These are phyloP conservation scores for Naganishia vishniacii DNA, from an alignment of 768 basidiomycete species.

Conservation along the genomic window DNA sequence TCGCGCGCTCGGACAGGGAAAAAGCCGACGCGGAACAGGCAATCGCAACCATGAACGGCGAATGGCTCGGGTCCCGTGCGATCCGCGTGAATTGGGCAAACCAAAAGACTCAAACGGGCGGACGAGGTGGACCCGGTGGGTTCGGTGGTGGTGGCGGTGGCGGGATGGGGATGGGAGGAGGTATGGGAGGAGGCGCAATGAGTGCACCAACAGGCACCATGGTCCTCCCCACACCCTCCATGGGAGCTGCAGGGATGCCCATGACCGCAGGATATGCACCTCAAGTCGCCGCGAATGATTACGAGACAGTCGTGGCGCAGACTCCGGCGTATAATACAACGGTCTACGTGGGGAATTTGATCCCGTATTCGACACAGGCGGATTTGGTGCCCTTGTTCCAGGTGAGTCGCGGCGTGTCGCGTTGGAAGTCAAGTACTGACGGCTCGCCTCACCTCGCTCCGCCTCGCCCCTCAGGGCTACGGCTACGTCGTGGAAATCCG, in stretches of 20 bases:
- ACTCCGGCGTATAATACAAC: slow-evolving; percentile 91
- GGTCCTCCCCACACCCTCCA: no score
- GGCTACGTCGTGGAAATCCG: slow-evolving; percentile 98
- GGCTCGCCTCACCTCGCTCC: neutral
- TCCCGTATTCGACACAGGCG: slow-evolving; percentile 93
- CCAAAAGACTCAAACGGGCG: slow-evolving; percentile 83
- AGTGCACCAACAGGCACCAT: no score
- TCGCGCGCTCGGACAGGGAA: slow-evolving; percentile 59
- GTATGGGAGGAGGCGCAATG: no score
- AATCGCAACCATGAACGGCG: slow-evolving; percentile 98
- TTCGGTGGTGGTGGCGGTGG: slow-evolving; percentile 29
- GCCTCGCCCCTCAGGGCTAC: slow-evolving; percentile 74
- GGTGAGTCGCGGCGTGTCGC: slow-evolving; percentile 28
- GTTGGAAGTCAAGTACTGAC: neutral
- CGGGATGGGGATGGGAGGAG: slow-evolving; percentile 29
- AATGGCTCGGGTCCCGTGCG: slow-evolving; percentile 96
- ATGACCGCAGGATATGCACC: no score
- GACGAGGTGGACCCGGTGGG: slow-evolving; percentile 40
- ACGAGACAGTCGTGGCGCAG: slow-evolving; percentile 87
- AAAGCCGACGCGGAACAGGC: slow-evolving; percentile 99
- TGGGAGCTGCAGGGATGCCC: no score
- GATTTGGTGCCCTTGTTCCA: slow-evolving; percentile 71
- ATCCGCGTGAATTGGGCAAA: slow-evolving; percentile 99
- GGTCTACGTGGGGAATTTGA: slow-evolving; percentile 97
- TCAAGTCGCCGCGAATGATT: slow-evolving; percentile 48